Percentiles rank a stretch among this genome's conserved stretches.
These are phyloP conservation scores for Lodderomyces orthopsilosis DNA, from an alignment of 1,139 yeast species.

Conservation along the genomic window DNA sequence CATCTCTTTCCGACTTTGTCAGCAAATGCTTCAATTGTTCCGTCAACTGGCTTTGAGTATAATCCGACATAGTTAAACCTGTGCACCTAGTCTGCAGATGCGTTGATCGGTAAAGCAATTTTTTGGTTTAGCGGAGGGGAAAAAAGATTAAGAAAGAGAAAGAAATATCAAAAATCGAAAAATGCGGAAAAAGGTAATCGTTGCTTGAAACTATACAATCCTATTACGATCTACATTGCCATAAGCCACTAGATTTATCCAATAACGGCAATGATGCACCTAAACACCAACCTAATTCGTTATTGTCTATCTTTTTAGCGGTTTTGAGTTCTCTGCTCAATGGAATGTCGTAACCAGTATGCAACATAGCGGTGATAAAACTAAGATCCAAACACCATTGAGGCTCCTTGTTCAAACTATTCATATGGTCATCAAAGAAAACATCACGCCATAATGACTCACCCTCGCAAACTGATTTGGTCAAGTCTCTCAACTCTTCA, in stretches of 20 bases:
- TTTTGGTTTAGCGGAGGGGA: not conserved
- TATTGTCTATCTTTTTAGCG: conserved; percentile 81
- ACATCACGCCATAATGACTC: conserved; percentile 65
- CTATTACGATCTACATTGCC: conserved; percentile 58
- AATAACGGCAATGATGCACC: conserved; percentile 94
- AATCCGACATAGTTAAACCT: conserved; percentile 8
- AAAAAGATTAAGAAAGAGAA: not conserved
- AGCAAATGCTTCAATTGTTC: conserved; percentile 8
- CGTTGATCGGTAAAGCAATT: conserved; percentile 2
- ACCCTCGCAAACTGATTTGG: conserved; percentile 84
- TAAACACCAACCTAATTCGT: conserved; percentile 96
- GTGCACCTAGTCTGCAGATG: not conserved
- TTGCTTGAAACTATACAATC: not conserved
- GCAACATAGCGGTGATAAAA: conserved; percentile 84
- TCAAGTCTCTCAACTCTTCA: conserved; percentile 77
- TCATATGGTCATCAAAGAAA: conserved; percentile 62
- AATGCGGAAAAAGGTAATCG: not conserved
- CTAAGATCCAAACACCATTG: conserved; percentile 92
- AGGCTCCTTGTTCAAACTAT: conserved; percentile 70
- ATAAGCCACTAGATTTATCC: conserved; percentile 55
- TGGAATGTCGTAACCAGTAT: conserved; percentile 95
- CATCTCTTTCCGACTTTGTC: not conserved
- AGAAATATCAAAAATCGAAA: not conserved
- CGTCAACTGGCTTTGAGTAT: conserved; percentile 10
- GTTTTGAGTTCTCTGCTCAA: conserved; percentile 84